phyloP scores from a whole-genome alignment of 306 rosid genomes.

The Notholithocarpus densiflorus region DNA sequence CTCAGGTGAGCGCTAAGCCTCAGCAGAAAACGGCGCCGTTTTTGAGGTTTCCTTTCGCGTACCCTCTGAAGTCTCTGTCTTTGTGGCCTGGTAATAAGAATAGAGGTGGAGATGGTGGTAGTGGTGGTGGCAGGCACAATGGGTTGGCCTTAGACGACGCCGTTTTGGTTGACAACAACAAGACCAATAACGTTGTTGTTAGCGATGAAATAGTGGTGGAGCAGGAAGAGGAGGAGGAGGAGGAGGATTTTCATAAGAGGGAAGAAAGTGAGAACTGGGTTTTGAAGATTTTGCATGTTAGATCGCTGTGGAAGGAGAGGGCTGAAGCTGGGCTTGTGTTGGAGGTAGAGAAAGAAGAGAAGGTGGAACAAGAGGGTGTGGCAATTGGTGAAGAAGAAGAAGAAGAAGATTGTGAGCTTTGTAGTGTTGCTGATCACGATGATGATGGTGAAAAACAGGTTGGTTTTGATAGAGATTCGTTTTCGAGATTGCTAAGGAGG shows the following conservation, averaged over 20 bases:
- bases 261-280: slow-evolving; percentile 58
- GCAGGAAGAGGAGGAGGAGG: slow-evolving; percentile 15
- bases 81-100: background rate
- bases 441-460: slow-evolving; percentile 33
- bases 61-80: background rate
- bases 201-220: slow-evolving; percentile 23
- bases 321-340: background rate
- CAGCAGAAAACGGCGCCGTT: slow-evolving; percentile 39
- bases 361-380: background rate
- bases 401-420: slow-evolving; percentile 45
- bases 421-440: slow-evolving; percentile 40
- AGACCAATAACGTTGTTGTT: background rate
- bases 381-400: slow-evolving; percentile 19
- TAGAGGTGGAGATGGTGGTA: background rate
- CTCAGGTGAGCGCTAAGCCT: slow-evolving; percentile 36
- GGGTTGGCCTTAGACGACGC: slow-evolving; percentile 70
- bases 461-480: slow-evolving; percentile 61
- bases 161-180: slow-evolving; percentile 36
- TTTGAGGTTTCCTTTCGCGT: slow-evolving; percentile 36
- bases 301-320: slow-evolving; percentile 59
- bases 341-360: background rate
- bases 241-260: slow-evolving; percentile 17
- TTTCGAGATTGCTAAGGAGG: slow-evolving; percentile 69
- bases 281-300: slow-evolving; percentile 64
- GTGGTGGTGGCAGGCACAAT: slow-evolving; percentile 27